Evolutionary conservation across 1,139 yeast genomes (phyloP).

Genomic region (Sugiyamaella castrensis): DNA sequence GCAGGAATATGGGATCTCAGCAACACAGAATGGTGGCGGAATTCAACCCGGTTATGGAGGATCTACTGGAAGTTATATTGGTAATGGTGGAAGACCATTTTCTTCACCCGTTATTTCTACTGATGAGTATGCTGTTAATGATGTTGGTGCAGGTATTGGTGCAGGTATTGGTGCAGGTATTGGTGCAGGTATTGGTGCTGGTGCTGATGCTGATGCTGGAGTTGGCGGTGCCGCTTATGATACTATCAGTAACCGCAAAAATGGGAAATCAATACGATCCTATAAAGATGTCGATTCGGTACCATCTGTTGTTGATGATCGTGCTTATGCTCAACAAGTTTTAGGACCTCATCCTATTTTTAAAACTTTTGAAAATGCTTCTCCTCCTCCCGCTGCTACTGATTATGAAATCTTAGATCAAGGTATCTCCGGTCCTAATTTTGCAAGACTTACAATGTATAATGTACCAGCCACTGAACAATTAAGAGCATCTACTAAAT

Average conservation of each 20-base stretch:
- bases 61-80: too few species aligned
- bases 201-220: conserved; percentile 1
- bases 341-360: conserved; percentile 47
- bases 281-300: conserved; percentile 27
- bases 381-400: conserved; percentile 81
- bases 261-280: conserved; percentile 7
- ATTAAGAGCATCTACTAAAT: conserved; percentile 63
- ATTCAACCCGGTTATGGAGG: too few species aligned
- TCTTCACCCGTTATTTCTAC: too few species aligned
- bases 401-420: conserved; percentile 72
- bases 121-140: too few species aligned
- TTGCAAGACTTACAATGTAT: conserved; percentile 76
- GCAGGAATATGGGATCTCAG: too few species aligned
- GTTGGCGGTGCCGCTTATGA: not conserved
- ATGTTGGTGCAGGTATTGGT: too few species aligned
- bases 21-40: too few species aligned
- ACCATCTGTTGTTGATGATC: conserved; percentile 54
- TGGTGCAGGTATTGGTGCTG: conserved; percentile 3
- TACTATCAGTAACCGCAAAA: conserved; percentile 2
- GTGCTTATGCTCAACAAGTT: conserved; percentile 54
- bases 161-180: not conserved
- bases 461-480: conserved; percentile 76
- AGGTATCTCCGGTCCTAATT: conserved; percentile 79
- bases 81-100: too few species aligned
- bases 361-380: conserved; percentile 67